Base-by-base conservation (phyloP, 345 rosid genomes). In the Leavenworthia alabamica region DNA sequence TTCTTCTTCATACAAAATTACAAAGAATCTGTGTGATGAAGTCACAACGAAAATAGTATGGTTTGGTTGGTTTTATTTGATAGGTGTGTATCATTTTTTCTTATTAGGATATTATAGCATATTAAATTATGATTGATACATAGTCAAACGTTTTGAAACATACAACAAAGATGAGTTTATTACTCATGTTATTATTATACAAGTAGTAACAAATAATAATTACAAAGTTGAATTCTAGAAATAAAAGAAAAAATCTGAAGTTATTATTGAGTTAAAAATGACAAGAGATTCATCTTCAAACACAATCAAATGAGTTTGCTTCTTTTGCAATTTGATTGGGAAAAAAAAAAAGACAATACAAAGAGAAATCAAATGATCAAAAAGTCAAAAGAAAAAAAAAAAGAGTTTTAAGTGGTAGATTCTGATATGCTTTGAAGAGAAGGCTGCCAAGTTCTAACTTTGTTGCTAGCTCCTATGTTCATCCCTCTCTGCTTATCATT, bases 371-470 rank as follows among this genome's bases (percentile, higher is more conserved):
- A 62, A 62, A 36, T 69, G 73, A 61, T 53, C 50, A 61, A 69
- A 69, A 60, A 60, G 53, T 59, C 37, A 60, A 43, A 59, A n/a
- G 36, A 20, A 23, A 40, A 3, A 3, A 23, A 15, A 6, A 50
- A 48, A 3, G 26, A 42, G 3, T 15, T 40, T 62, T 39, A 71
- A 46, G 28, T 46, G 13, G 71, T 58, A 64, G 66, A 64, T 64
- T 71, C 75, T 42, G 71, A 49, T 1, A 71, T 71, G 71, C 75
- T 71, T 43, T 64, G 70, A 49, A 71, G 75, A 49, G 75, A 71
- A 55, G 75, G 75, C 46, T 71, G 75, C 75, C 75, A 71, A 56
- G 66, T 55, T 71, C 56, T 71, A 33, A 41, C 55, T 64, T 71
- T 64, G 20, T 29, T 47, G 44, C 15, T 37, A 44, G 43, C 68